phyloP scores from a whole-genome alignment of 1,139 yeast species.

The Diutina siamensis region DNA sequence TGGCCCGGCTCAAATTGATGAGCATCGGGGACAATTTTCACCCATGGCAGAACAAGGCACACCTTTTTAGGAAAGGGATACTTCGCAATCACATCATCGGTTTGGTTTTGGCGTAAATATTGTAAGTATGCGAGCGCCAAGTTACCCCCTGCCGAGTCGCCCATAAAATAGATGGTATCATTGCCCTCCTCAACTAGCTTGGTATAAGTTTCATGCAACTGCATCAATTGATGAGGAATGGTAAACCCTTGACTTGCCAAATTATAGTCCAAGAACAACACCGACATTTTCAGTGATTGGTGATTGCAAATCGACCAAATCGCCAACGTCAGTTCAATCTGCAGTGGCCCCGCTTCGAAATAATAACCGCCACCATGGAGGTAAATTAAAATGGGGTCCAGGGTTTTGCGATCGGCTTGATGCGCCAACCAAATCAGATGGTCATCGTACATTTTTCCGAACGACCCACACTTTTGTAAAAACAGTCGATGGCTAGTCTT shows the following conservation, averaged over 20 bases:
- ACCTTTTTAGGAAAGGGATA: conserved; percentile 17
- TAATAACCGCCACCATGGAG: conserved; percentile 36
- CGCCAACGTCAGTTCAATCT: conserved; percentile 20
- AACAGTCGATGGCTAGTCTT: conserved; percentile 9
- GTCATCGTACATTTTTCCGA: conserved; percentile 24
- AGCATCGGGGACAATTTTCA: conserved; percentile 15
- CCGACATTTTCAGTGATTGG: conserved; percentile 14
- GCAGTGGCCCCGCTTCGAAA: conserved; percentile 23
- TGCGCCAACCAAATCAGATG: conserved; percentile 28
- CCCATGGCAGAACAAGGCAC: conserved; percentile 32
- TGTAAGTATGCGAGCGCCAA: conserved; percentile 21
- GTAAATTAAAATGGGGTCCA: conserved; percentile 29
- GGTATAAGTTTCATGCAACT: conserved; percentile 21
- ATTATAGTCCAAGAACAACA: conserved; percentile 28
- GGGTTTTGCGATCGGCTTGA: conserved; percentile 15
- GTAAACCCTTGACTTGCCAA: conserved; percentile 22
- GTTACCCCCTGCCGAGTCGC: conserved; percentile 36
- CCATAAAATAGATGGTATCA: conserved; percentile 12
- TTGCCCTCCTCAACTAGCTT: conserved; percentile 11
- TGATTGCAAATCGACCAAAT: conserved; percentile 19
- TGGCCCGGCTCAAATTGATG: conserved; percentile 15
- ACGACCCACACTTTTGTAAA: conserved; percentile 14
- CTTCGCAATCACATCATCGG: background rate
- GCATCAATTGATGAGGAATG: conserved; percentile 25
- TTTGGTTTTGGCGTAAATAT: conserved; percentile 6